phyloP scores from a whole-genome alignment of 331 rosid species.

The Rhamnella rubrinervis region DNA sequence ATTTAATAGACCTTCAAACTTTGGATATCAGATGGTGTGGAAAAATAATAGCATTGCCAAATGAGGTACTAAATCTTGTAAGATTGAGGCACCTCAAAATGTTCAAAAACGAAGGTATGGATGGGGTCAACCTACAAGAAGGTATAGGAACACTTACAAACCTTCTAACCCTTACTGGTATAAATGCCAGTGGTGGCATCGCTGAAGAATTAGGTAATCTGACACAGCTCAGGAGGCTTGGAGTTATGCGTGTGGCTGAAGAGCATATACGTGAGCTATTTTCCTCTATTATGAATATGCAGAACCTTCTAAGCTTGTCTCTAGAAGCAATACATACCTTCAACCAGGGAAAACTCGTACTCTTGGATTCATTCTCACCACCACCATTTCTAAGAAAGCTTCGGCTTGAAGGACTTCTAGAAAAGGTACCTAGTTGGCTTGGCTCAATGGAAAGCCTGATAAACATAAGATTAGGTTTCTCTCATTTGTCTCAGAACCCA shows the following conservation, averaged over 20 bases:
- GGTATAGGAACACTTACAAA: conserved; percentile 23
- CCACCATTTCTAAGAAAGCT: conserved; percentile 26
- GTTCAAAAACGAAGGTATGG: conserved; percentile 13
- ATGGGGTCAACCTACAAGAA: conserved; percentile 23
- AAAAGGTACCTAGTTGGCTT: conserved; percentile 25
- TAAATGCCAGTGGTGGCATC: conserved; percentile 22
- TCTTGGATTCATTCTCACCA: conserved; percentile 22
- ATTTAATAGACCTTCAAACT: conserved; percentile 20
- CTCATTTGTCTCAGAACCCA: conserved; percentile 19
- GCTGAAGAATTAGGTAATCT: conserved; percentile 27
- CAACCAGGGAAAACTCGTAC: conserved; percentile 5
- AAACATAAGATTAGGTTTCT: conserved; percentile 19
- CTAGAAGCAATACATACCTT: background rate
- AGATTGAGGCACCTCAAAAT: conserved; percentile 31
- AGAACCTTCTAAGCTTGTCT: conserved; percentile 20
- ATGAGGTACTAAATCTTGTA: conserved; percentile 11
- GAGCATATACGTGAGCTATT: conserved; percentile 21
- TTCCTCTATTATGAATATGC: conserved; percentile 24
- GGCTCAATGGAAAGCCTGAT: conserved; percentile 26
- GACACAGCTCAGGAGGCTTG: conserved; percentile 24
- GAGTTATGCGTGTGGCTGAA: conserved; percentile 26
- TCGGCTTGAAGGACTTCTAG: conserved; percentile 15
- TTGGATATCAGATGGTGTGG: conserved; percentile 32
- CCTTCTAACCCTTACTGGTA: conserved; percentile 26
- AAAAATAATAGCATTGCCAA: conserved; percentile 6